These are phyloP conservation scores for Ophiostoma australiae DNA, from an alignment of 2,329 filamentous ascomycete genomes.

Conservation along the genomic window DNA sequence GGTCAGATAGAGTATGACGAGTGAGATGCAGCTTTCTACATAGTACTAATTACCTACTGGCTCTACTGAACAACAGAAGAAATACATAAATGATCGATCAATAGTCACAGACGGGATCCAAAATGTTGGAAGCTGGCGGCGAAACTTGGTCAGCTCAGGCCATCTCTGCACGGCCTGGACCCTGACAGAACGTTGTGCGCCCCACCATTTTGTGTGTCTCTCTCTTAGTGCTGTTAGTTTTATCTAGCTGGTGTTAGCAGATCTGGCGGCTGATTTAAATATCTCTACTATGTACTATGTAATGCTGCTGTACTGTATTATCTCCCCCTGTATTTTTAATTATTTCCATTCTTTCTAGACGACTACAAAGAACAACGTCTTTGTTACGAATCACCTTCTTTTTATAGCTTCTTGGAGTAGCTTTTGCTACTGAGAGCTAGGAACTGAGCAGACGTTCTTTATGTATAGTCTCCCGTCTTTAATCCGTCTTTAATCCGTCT, in stretches of 20 bases:
- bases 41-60: background rate
- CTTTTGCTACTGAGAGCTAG: no score
- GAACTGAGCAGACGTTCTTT: no score
- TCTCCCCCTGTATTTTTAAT: no score
- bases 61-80: background rate
- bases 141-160: conserved; percentile 27
- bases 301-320: no score
- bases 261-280: background rate
- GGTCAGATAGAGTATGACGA: background rate
- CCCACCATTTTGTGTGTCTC: conserved; percentile 15
- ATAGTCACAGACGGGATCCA: background rate
- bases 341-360: background rate
- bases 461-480: background rate
- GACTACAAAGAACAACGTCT: background rate
- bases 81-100: background rate
- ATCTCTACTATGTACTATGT: no score
- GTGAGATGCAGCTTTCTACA: no score
- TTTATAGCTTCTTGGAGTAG: no score
- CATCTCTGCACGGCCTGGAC: conserved; percentile 25
- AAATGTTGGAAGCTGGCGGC: conserved; percentile 24
- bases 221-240: background rate
- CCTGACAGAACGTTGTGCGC: conserved; percentile 23
- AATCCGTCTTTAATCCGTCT: no score
- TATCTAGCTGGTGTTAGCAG: background rate
- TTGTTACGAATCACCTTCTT: background rate